These are phyloP conservation scores for Emergomyces africanus DNA, from an alignment of 2,329 filamentous ascomycete genomes.

Conservation along the genomic window DNA sequence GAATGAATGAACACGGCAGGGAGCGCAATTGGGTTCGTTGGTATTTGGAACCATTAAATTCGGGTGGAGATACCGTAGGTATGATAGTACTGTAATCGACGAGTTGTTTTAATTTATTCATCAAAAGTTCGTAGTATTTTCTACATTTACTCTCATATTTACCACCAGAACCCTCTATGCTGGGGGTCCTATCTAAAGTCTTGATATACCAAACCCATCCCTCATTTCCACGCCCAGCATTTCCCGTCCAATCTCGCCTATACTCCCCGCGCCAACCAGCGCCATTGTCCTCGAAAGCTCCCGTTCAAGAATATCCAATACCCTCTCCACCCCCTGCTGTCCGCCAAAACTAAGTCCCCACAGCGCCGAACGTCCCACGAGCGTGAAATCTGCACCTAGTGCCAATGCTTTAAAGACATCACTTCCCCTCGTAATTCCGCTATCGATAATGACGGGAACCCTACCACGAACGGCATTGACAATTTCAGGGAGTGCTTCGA, in stretches of 20 bases:
- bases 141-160: neutral
- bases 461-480: conserved; percentile 29
- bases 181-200: neutral
- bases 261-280: conserved; percentile 11
- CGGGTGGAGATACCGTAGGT: neutral
- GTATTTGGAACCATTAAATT: neutral
- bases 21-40: neutral
- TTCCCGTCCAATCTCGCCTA: conserved; percentile 11
- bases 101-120: neutral
- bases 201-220: conserved; percentile 12
- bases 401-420: conserved; percentile 38
- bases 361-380: conserved; percentile 45
- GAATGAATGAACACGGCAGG: no score
- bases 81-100: neutral
- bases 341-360: conserved; percentile 47
- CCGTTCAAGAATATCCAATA: conserved; percentile 38
- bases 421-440: conserved; percentile 32
- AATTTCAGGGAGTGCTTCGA: conserved; percentile 43
- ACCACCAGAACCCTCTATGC: neutral
- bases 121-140: neutral
- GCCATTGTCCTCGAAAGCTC: conserved; percentile 28
- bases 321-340: conserved; percentile 41
- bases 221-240: conserved; percentile 10
- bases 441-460: conserved; percentile 35
- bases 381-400: conserved; percentile 45